These are phyloP conservation scores for Triglochin maritima DNA, from an alignment of 106 monocot genomes.

Conservation along the genomic window DNA sequence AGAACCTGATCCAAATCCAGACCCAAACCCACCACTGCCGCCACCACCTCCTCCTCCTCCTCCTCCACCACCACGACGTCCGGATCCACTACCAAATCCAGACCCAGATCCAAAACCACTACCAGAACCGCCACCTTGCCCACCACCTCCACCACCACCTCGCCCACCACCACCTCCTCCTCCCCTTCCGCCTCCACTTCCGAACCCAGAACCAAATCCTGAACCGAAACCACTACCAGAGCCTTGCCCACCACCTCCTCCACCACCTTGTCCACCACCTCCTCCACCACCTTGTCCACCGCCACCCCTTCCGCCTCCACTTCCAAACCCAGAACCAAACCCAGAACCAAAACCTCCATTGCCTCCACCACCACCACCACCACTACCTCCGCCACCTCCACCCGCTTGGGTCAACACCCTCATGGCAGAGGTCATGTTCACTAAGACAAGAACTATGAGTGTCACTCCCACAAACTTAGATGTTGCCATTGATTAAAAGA, in stretches of 20 bases:
- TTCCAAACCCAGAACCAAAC: no score
- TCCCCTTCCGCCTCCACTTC: background rate
- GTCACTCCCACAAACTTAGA: no score
- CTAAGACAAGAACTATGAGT: no score
- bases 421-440: no score
- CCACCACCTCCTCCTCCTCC: background rate
- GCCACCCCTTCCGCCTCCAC: no score
- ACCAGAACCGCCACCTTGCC: background rate
- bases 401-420: no score
- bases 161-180: background rate
- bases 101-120: background rate
- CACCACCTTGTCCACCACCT: background rate
- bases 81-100: background rate
- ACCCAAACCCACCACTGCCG: background rate
- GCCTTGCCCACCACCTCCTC: background rate
- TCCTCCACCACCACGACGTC: background rate
- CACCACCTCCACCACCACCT: slow-evolving; percentile 1
- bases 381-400: no score
- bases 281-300: no score
- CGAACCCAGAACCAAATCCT: background rate
- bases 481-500: background rate
- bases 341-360: no score
- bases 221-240: background rate
- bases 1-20: slow-evolving; percentile 1
- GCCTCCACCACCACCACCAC: no score